These are phyloP conservation scores for Coprinopsis sp. DNA, from an alignment of 768 basidiomycete species.

Conservation along the genomic window DNA sequence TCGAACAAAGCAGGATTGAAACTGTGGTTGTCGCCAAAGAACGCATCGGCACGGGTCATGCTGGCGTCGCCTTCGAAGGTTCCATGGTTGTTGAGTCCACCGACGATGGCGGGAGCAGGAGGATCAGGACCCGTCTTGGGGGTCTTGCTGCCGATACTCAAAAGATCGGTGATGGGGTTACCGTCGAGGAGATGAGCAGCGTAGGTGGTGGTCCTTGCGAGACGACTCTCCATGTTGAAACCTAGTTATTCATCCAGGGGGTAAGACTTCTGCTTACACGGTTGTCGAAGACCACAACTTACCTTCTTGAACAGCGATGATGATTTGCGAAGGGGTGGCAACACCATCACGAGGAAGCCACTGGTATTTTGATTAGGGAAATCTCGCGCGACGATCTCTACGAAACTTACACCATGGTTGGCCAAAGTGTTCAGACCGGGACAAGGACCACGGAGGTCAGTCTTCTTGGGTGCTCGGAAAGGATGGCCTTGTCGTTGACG, in stretches of 20 bases:
- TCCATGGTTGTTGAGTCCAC: constrained; percentile 15
- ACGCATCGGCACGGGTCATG: constrained; percentile 12
- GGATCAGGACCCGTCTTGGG: constrained; percentile 15
- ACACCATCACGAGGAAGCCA: constrained; percentile 14
- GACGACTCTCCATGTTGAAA: constrained; percentile 18
- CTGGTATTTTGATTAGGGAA: not conserved
- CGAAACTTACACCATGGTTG: constrained; percentile 15
- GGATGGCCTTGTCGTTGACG: constrained; percentile 14
- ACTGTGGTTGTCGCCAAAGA: constrained; percentile 17
- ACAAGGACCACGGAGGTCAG: constrained; percentile 17
- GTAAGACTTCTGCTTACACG: not conserved
- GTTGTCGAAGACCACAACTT: not conserved
- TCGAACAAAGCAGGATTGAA: constrained; percentile 19
- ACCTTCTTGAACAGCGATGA: constrained; percentile 16
- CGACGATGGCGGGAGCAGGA: constrained; percentile 13
- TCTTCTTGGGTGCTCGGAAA: constrained; percentile 9
- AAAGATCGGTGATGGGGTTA: constrained; percentile 13
- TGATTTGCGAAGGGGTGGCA: constrained; percentile 13
- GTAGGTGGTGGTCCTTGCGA: constrained; percentile 14
- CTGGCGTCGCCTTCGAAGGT: constrained; percentile 13
- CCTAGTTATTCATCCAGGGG: not conserved
- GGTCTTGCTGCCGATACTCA: constrained; percentile 17
- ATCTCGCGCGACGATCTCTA: no score
- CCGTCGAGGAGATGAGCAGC: constrained; percentile 13
- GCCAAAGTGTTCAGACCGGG: constrained; percentile 19